Base-by-base conservation (phyloP, 2,329 filamentous ascomycete genomes). In the Xylariaceae sp. region DNA sequence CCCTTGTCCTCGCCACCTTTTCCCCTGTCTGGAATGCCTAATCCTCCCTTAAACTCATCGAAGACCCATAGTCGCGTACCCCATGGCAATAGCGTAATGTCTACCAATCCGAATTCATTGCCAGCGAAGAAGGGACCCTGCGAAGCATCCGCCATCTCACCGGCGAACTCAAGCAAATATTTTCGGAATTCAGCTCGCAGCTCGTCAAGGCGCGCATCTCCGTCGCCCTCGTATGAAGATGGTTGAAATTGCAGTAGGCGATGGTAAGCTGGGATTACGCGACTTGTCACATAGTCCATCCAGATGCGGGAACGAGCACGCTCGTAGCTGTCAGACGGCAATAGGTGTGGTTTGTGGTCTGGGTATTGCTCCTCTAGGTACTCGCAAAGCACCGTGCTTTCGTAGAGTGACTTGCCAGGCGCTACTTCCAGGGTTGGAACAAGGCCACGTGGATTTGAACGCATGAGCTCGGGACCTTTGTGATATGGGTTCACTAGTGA, bases 321-420 rank as follows among this genome's bases (percentile, higher is more conserved):
- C 23, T 76, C 72, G 60, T 82, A 85, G 0, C 77, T 71, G 54
- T 82, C 55, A 3, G 50, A 24, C 3, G 55, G 52, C 0, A 81
- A 77, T 16, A 81, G 69, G 2, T 55, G 64, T 45, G 77, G 70
- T 4, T 57, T 54, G 40, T 61, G 57, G 4, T 77, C 67, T 2
- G 79, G 76, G 57, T 78, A 85, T 1, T 78, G 76, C 41, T 85
- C 81, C 62, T 86, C 81, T n/a, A 85, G 73, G 63, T 84, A 85
- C 61, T 85, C 80, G 62, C 77, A 76, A 37, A 85, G 76, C 37
- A 85, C 77, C 3, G 73, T 81, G 50, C 76, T 80, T 62, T 85
- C 81, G 62, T 81, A 84, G 2, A 85, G 71, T 0, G 81, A 77
- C 58, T 80, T 80, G 9, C 57, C 56, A 3, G 59, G 60, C 1